Evolutionary conservation across 371 early-diverging fungal genomes (phyloP).

Genomic region (Mucor circinelloides): DNA sequence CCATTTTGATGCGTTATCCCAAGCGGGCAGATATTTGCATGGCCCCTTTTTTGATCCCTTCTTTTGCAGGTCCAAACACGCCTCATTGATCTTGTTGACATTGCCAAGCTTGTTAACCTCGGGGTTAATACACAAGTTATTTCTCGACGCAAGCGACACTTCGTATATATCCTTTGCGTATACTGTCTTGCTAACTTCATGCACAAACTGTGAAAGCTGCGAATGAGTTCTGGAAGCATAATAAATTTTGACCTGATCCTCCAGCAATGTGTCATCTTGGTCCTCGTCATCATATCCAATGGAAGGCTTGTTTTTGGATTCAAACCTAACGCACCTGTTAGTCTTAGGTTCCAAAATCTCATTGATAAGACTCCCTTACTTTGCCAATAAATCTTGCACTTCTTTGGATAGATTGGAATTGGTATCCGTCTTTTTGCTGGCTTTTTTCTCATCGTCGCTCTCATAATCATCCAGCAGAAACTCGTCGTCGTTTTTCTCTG

Average conservation of each 20-base stretch:
- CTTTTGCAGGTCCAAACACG: conserved; percentile 79
- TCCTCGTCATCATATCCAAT: conserved; percentile 11
- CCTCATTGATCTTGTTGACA: conserved; percentile 71
- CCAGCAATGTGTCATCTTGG: conserved; percentile 39
- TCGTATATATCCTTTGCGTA: conserved; percentile 62
- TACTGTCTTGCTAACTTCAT: conserved; percentile 82
- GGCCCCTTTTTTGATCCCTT: conserved; percentile 38
- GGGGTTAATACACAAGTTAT: conserved; percentile 82
- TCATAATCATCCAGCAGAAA: conserved; percentile 70
- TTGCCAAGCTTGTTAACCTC: conserved; percentile 56
- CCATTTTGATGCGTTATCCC: conserved; percentile 41
- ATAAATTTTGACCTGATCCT: conserved; percentile 48
- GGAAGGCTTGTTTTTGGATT: conserved; percentile 13
- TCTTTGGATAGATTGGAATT: conserved; percentile 52
- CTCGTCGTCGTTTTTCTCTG: conserved; percentile 44
- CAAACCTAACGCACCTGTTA: conserved; percentile 6
- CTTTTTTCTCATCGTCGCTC: conserved; percentile 56
- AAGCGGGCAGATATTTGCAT: conserved; percentile 57
- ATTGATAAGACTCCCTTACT: conserved; percentile 37
- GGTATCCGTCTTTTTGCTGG: neutral
- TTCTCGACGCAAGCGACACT: conserved; percentile 86
- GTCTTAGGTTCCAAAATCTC: neutral
- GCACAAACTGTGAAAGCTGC: conserved; percentile 90
- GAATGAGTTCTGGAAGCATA: conserved; percentile 93
- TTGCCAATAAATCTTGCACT: conserved; percentile 57